A percentile compares a stretch with the other conserved stretches of the same genome.
phyloP scores from a whole-genome alignment of 2,329 filamentous ascomycete species.

The Botrytis fabae region DNA sequence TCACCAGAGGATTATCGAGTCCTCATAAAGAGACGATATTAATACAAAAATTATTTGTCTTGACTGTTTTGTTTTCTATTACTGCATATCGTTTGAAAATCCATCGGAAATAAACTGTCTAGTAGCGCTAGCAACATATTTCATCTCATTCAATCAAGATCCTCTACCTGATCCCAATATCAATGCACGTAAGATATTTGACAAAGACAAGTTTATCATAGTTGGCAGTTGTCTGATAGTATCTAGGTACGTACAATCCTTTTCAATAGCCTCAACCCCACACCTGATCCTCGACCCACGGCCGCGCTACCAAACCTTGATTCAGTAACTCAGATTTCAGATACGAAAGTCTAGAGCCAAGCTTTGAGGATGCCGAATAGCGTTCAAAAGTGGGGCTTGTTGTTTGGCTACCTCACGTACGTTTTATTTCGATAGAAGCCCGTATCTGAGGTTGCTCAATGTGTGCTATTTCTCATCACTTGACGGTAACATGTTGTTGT shows the following conservation, averaged over 20 bases:
- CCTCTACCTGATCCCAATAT: not conserved
- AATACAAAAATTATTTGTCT: slow-evolving; percentile 7
- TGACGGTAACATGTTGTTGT: not conserved
- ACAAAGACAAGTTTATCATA: not conserved
- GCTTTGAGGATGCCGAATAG: not conserved
- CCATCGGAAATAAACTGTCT: not conserved
- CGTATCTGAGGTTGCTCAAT: not conserved
- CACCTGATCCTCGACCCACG: not conserved
- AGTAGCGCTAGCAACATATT: not conserved
- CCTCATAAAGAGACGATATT: not conserved
- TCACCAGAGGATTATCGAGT: not conserved
- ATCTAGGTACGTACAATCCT: not conserved
- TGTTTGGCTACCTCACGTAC: not conserved
- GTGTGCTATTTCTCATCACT: not conserved
- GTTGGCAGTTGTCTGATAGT: not conserved
- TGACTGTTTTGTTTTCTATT: not conserved
- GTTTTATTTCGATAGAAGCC: not conserved
- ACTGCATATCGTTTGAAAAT: not conserved
- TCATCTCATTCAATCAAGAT: not conserved
- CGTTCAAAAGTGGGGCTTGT: not conserved
- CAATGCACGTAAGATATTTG: not conserved
- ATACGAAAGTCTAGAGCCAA: not conserved
- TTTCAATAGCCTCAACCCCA: not conserved
- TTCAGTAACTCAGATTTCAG: not conserved
- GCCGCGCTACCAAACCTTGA: not conserved